Conservation (phyloP, 306 rosid species). For the Medicago lupulina region DNA sequence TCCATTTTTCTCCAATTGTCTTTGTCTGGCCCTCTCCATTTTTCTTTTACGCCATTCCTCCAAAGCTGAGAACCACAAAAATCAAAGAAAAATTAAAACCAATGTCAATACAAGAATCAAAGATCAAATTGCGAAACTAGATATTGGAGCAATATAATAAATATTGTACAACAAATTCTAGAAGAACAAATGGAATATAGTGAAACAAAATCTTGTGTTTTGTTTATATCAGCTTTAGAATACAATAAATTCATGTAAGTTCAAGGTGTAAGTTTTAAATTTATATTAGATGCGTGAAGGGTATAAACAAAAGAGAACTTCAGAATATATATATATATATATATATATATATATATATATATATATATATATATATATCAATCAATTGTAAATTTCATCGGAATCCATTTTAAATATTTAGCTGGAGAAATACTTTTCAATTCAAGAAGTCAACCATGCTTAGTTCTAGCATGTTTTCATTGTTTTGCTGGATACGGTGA, state of each 20-base stretch:
- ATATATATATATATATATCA: too few species aligned
- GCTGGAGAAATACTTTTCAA: too few species aligned
- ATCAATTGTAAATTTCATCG: neutral
- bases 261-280: too few species aligned
- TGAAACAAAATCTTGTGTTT: slow-evolving; percentile 7
- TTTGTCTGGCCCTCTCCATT: slow-evolving; percentile 91
- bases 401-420: neutral
- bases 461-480: too few species aligned
- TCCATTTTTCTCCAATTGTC: slow-evolving; percentile 86
- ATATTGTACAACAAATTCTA: slow-evolving; percentile 8
- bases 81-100: slow-evolving; percentile 31
- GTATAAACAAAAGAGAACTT: neutral
- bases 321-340: too few species aligned
- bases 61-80: slow-evolving; percentile 66
- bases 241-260: neutral
- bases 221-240: slow-evolving; percentile 3
- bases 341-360: too few species aligned
- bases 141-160: neutral
- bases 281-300: too few species aligned
- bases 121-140: neutral
- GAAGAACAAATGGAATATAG: neutral
- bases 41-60: slow-evolving; percentile 99
- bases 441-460: too few species aligned
- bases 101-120: neutral
- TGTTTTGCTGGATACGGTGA: too few species aligned